Base-by-base conservation (phyloP, 2,329 filamentous ascomycete genomes). In the Apiospora marii region DNA sequence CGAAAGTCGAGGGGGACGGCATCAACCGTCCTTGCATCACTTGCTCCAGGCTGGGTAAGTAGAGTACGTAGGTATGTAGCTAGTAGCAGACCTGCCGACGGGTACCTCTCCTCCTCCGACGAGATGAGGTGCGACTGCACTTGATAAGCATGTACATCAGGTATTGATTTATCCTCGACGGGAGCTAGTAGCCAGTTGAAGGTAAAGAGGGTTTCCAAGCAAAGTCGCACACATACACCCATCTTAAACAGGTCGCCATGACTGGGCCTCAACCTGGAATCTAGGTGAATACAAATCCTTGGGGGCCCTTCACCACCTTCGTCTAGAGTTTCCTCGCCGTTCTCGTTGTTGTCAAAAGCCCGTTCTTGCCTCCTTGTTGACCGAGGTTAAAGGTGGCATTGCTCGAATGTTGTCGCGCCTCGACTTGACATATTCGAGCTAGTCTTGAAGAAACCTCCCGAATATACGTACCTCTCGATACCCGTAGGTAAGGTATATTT, bases 11-110 rank as follows among this genome's bases (percentile, higher is more conserved):
- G 58, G 58, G 34, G 58, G 58, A 64, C 58, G 58, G 58, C 58
- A 64, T 41, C 58, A 64, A 41, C 58, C 58, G 58, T 41, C 58
- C 34, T 64, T 64, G 58, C 58, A 64, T 64, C 53, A 64, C 53
- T 37, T n/a, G 19, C 34, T 30, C 34, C 22, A 30, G 27, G 27
- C 37, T 34, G 14, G 12, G 49, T 5, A 24, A 27, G 49, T 48
- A 48, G 43, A 16, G 16, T 48, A n/a, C 19, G 24, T 53, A 58
- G 13, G 3, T 34, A 58, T 4, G 16, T 34, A 30, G 49, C 49
- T 30, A 7, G 49, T 12, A 30, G 49, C 49, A 14, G n/a, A 27
- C 49, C 49, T 27, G 24, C 24, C 27, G 37, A 41, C 37, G 37
- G 49, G 27, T 19, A 34, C 27, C 19, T 58, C 27, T 19, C 16